phyloP scores from a whole-genome alignment of 2,329 filamentous ascomycete genomes.

The Penicillium freii region DNA sequence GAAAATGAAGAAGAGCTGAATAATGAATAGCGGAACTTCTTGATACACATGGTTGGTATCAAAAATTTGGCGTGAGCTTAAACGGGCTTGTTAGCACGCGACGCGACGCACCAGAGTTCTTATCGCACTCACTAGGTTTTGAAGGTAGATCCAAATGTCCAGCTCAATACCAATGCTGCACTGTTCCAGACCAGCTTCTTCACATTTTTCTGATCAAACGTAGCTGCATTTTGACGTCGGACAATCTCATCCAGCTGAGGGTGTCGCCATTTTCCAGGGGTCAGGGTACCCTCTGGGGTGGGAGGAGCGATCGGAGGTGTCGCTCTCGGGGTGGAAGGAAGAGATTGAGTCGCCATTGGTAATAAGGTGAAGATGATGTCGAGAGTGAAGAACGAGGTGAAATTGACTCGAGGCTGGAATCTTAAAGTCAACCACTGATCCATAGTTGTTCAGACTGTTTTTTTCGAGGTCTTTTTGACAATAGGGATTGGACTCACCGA shows the following conservation, averaged over 20 bases:
- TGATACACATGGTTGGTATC: conserved; percentile 41
- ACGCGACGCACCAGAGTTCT: neutral
- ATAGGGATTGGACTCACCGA: neutral
- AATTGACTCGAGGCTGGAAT: conserved; percentile 4
- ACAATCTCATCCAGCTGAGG: conserved; percentile 86
- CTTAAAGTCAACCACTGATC: neutral
- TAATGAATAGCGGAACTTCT: conserved; percentile 50
- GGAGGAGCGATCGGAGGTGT: conserved; percentile 28
- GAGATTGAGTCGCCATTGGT: conserved; percentile 36
- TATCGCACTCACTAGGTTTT: conserved; percentile 36
- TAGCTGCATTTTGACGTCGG: conserved; percentile 71
- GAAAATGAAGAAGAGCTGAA: conserved; percentile 62
- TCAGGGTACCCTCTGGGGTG: conserved; percentile 34
- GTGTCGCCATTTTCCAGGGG: conserved; percentile 82
- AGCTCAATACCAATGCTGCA: conserved; percentile 52
- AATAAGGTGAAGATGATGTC: neutral
- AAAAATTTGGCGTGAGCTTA: conserved; percentile 32
- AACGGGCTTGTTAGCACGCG: conserved; percentile 14
- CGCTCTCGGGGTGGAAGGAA: conserved; percentile 45
- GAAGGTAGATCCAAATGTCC: conserved; percentile 44
- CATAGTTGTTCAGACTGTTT: neutral
- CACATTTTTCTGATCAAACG: conserved; percentile 76
- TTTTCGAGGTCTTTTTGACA: neutral
- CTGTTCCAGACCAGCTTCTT: conserved; percentile 68
- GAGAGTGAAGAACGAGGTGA: neutral